Percentiles rank a stretch among this genome's conserved stretches.
Evolutionary conservation across 2,329 filamentous ascomycete genomes (phyloP).

Genomic region (Hymenoscyphus scutula): DNA sequence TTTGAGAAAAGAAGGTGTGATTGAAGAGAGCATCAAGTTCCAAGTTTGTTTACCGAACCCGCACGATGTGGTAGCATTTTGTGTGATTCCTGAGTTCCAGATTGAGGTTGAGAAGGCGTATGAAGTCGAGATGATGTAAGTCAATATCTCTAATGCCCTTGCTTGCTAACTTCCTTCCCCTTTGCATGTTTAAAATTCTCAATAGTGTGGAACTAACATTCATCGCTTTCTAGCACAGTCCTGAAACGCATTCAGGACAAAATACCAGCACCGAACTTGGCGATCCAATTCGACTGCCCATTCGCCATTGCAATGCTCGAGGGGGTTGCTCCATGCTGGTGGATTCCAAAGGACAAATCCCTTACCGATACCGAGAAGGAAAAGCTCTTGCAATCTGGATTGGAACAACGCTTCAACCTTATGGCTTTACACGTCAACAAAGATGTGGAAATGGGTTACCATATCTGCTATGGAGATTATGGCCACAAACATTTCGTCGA

Average conservation of each 20-base stretch:
- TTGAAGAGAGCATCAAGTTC: constrained; percentile 32
- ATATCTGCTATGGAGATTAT: constrained; percentile 49
- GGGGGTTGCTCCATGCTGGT: constrained; percentile 31
- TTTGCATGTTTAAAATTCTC: background rate
- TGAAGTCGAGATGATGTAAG: constrained; percentile 27
- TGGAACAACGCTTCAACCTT: constrained; percentile 36
- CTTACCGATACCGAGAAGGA: background rate
- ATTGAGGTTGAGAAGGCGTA: constrained; percentile 34
- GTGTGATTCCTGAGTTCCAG: constrained; percentile 27
- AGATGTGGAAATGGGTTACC: constrained; percentile 43
- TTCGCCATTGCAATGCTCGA: constrained; percentile 33
- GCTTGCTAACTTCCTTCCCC: too few relatives aligned
- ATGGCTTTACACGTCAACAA: constrained; percentile 36
- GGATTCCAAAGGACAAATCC: constrained; percentile 19
- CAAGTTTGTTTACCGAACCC: constrained; percentile 38
- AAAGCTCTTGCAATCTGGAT: constrained; percentile 33
- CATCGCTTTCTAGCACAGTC: background rate
- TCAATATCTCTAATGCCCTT: background rate
- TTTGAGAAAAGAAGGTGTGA: constrained; percentile 26
- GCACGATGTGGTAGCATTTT: constrained; percentile 22
- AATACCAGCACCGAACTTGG: constrained; percentile 35
- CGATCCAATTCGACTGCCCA: constrained; percentile 36
- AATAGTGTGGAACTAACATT: background rate
- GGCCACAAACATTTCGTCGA: constrained; percentile 45
- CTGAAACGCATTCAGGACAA: constrained; percentile 29